Conservation (phyloP, 768 basidiomycete species). For the Galerina sulciceps region DNA sequence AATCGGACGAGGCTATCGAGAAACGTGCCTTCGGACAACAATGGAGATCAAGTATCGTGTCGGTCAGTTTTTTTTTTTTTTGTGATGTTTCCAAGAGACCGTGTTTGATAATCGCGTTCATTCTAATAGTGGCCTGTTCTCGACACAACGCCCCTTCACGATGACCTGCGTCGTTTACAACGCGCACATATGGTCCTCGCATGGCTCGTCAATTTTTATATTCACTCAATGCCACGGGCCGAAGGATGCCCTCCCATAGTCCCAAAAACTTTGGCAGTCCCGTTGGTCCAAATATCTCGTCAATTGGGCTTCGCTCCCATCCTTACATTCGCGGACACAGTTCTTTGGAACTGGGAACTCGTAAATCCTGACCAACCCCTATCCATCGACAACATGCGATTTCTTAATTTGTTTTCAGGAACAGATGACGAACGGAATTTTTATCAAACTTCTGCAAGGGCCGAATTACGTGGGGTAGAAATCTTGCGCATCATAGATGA, state of each 20-base stretch:
- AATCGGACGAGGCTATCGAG: constrained; percentile 46
- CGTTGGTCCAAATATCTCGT: constrained; percentile 76
- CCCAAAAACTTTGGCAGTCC: constrained; percentile 77
- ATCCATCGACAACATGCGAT: constrained; percentile 74
- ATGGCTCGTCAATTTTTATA: constrained; percentile 89
- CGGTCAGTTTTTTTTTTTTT: constrained; percentile 49
- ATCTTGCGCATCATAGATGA: constrained; percentile 88
- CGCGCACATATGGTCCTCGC: constrained; percentile 90
- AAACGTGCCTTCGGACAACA: constrained; percentile 59
- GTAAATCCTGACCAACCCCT: constrained; percentile 60
- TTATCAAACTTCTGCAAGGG: constrained; percentile 81
- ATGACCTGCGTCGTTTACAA: constrained; percentile 66
- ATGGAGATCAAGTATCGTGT: constrained; percentile 70
- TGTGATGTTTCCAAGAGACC: background rate
- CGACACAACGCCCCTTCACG: constrained; percentile 52
- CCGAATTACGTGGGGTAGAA: constrained; percentile 87
- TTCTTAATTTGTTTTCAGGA: constrained; percentile 78
- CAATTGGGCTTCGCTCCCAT: constrained; percentile 88
- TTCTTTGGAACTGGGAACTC: constrained; percentile 89
- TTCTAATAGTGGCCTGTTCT: constrained; percentile 70
- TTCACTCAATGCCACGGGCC: constrained; percentile 70
- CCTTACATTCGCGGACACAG: constrained; percentile 94
- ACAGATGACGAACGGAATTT: constrained; percentile 86
- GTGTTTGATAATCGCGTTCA: constrained; percentile 10
- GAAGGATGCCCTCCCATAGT: constrained; percentile 52